Base-by-base conservation (phyloP, 805 yeast genomes). In the Metschnikowia picachoensis region DNA sequence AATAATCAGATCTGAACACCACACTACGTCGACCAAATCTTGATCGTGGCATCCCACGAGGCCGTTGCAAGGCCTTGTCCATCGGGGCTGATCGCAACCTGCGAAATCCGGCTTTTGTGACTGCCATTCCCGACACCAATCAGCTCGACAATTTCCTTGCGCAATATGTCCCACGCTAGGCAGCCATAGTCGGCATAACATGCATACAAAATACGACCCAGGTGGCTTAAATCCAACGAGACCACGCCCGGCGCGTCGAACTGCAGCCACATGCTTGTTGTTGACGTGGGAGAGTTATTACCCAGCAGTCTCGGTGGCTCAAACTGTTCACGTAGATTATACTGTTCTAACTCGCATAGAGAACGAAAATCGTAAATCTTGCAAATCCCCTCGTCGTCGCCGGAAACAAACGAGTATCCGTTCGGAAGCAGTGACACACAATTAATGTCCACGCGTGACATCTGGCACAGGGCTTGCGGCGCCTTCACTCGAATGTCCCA, bases 171-270 rank as follows among this genome's bases (percentile, higher is more conserved):
- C 94, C 95, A 87, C 3, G 85, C 74, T 15, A 84, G 66, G 55
- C 92, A 83, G 1, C 87, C 85, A 44, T 78, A 75, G 47, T 89
- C 94, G 0, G 89, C 79, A 60, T 87, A 87, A 43, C 92, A 83
- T 1, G 82, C 76, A 61, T 83, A 85, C 69, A 89, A 65, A 20
- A 88, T 62, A 38, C 97, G 66, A 0, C 96, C 95, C 31, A 90
- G 81, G 8, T 65, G 67, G 39, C 95, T 83, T 56, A 85, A 82
- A 60, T 84, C 92, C 14, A 89, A 56, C 0, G 94, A 81, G 3
- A 79, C 69, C 16, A 89, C 82, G 11, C 92, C 90, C n/a, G 83
- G 81, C 29, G 74, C 73, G 46, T 83, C 86, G 39, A 80, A 64
- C 15, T 59, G 60, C 9, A 70, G 57, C 30, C 60, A 46, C 49